Conservation (phyloP, 805 yeast genomes). For the Saitoella complicata region DNA sequence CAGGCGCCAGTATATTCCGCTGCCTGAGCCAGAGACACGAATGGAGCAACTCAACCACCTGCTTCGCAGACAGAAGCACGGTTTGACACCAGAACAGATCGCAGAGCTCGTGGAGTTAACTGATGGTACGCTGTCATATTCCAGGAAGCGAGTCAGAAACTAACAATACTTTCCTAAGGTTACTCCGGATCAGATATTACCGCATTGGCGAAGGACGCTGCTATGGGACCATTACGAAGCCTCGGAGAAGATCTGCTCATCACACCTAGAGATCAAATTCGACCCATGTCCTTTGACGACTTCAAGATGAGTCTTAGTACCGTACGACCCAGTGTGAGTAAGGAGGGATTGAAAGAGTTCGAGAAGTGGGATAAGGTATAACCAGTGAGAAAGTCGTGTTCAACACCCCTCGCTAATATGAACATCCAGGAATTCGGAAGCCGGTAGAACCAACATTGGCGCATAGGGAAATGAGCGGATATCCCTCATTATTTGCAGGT, state of each 20-base stretch:
- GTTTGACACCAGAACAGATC: slow-evolving; percentile 47
- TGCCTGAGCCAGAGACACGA: slow-evolving; percentile 79
- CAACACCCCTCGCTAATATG: no score
- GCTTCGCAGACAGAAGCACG: slow-evolving; percentile 54
- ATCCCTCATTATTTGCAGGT: no score
- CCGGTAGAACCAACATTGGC: no score
- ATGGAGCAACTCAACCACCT: slow-evolving; percentile 52
- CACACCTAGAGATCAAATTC: slow-evolving; percentile 53
- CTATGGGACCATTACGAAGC: slow-evolving; percentile 91
- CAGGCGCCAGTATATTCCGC: slow-evolving; percentile 79
- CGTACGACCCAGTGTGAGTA: slow-evolving; percentile 77
- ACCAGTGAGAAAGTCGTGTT: no score
- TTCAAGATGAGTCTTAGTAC: slow-evolving; percentile 59
- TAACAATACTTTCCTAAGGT: not conserved
- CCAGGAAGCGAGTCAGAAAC: slow-evolving; percentile 1
- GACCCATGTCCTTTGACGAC: slow-evolving; percentile 60
- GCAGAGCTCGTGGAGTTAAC: slow-evolving; percentile 47
- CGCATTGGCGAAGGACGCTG: slow-evolving; percentile 88
- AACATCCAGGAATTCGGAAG: no score
- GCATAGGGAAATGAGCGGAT: no score
- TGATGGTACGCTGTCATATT: slow-evolving; percentile 28
- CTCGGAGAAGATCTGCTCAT: slow-evolving; percentile 68
- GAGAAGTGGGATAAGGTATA: slow-evolving; percentile 49
- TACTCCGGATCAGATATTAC: slow-evolving; percentile 91
- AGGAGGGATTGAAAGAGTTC: slow-evolving; percentile 60